phyloP scores from a whole-genome alignment of 257 asterid species.

The Fraxinus americana region DNA sequence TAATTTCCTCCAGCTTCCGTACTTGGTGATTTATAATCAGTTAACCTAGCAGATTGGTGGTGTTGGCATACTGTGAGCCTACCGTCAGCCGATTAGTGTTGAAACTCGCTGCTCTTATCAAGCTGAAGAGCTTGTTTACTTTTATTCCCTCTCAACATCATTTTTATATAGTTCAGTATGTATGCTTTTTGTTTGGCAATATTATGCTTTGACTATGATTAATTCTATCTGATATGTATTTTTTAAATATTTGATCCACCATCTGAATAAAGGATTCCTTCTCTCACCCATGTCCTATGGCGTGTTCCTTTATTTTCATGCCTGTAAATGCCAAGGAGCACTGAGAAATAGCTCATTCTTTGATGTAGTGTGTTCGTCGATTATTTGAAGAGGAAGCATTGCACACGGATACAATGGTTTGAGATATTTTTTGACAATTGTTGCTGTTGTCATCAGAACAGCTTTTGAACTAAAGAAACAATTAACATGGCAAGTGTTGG shows the following conservation, averaged over 20 bases:
- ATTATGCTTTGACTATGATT: background rate
- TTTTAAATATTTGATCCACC: background rate
- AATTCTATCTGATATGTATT: background rate
- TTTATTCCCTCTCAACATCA: background rate
- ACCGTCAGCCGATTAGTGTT: background rate
- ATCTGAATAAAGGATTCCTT: background rate
- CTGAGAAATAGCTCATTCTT: slow-evolving; percentile 14
- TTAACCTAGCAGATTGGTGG: background rate
- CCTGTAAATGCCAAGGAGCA: slow-evolving; percentile 17
- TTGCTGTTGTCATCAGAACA: slow-evolving; percentile 73
- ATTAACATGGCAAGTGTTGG: slow-evolving; percentile 59
- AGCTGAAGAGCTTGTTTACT: background rate
- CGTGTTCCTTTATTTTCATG: background rate
- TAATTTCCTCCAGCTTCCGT: background rate
- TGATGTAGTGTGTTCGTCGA: slow-evolving; percentile 71
- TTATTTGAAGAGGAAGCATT: slow-evolving; percentile 60
- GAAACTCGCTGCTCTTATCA: background rate
- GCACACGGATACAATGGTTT: slow-evolving; percentile 63
- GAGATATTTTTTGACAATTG: slow-evolving; percentile 73
- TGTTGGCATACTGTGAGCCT: background rate
- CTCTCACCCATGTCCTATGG: background rate
- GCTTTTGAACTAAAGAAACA: slow-evolving; percentile 57
- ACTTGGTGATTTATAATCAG: background rate
- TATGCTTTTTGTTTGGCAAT: background rate
- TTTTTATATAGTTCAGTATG: background rate